These are phyloP conservation scores for Terfezia boudieri DNA, from an alignment of 495 filamentous ascomycete genomes.

Conservation along the genomic window DNA sequence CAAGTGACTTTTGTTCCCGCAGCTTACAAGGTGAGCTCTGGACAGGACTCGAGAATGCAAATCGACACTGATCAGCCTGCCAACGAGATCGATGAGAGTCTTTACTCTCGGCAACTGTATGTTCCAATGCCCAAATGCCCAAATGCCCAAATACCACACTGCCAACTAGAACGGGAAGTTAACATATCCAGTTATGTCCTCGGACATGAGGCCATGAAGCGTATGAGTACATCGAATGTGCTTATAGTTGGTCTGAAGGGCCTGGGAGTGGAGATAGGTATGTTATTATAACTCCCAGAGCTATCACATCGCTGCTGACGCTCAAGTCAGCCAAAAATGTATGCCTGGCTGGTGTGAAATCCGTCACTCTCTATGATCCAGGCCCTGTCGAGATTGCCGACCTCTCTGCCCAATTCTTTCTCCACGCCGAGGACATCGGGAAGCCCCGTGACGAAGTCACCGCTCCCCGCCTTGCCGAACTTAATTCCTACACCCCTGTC, in stretches of 20 bases:
- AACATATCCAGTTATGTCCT: constrained; percentile 46
- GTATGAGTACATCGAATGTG: constrained; percentile 90
- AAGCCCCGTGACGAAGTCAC: constrained; percentile 74
- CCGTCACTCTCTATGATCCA: constrained; percentile 21
- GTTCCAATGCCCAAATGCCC: constrained; percentile 8
- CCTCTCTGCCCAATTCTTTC: constrained; percentile 51
- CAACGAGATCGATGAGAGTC: constrained; percentile 76
- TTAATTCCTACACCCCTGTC: constrained; percentile 91
- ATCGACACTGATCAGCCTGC: constrained; percentile 25
- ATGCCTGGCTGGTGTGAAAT: constrained; percentile 83
- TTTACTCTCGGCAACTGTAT: constrained; percentile 90
- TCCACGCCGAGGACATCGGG: constrained; percentile 68
- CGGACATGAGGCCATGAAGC: constrained; percentile 98
- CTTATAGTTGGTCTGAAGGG: constrained; percentile 82
- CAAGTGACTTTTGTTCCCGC: background rate
- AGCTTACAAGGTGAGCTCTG: background rate
- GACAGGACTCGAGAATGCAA: constrained; percentile 18
- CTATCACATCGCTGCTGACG: background rate
- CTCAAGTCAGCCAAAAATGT: constrained; percentile 64
- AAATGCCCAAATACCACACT: background rate
- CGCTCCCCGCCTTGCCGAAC: constrained; percentile 69
- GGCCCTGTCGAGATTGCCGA: constrained; percentile 13
- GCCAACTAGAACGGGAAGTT: background rate
- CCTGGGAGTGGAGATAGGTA: constrained; percentile 82
- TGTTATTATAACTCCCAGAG: constrained; percentile 8